Conservation (phyloP, 768 basidiomycete species). For the Rhizopogon vinicolor region DNA sequence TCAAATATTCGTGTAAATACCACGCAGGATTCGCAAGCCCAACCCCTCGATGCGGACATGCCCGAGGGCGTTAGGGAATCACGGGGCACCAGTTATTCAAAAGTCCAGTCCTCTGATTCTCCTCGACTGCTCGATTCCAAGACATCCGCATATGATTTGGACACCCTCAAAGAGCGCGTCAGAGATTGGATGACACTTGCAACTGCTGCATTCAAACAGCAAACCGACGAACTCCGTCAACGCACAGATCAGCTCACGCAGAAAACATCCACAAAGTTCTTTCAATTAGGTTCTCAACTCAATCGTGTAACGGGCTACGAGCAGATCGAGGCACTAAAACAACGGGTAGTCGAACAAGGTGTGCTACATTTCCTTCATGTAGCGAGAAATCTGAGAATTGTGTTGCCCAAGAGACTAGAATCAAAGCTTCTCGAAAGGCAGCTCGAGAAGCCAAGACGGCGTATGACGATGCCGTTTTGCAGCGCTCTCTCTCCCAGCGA, state of each 20-base stretch:
- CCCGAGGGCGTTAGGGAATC: not conserved
- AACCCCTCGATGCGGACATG: not conserved
- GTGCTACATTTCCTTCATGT: conserved; percentile 19
- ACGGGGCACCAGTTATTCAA: not conserved
- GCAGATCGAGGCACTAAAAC: conserved; percentile 79
- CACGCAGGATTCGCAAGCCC: not conserved
- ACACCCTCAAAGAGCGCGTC: conserved; percentile 32
- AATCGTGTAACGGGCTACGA: conserved; percentile 92
- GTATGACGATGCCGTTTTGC: conserved; percentile 74
- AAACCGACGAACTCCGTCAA: conserved; percentile 28
- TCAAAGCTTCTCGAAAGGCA: conserved; percentile 59
- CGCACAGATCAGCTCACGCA: conserved; percentile 56
- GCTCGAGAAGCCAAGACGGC: conserved; percentile 69
- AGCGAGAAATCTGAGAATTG: conserved; percentile 7
- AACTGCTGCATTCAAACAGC: conserved; percentile 25
- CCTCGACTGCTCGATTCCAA: not conserved
- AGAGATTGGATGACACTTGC: conserved; percentile 43
- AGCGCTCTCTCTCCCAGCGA: conserved; percentile 84
- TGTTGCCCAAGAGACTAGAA: conserved; percentile 58
- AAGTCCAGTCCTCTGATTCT: not conserved
- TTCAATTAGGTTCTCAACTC: conserved; percentile 70
- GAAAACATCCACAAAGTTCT: conserved; percentile 55
- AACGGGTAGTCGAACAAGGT: conserved; percentile 80
- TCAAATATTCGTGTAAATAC: not conserved
- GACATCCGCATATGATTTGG: conserved; percentile 11